Conservation (phyloP, 2,329 filamentous ascomycete species). For the Cadophora malorum region DNA sequence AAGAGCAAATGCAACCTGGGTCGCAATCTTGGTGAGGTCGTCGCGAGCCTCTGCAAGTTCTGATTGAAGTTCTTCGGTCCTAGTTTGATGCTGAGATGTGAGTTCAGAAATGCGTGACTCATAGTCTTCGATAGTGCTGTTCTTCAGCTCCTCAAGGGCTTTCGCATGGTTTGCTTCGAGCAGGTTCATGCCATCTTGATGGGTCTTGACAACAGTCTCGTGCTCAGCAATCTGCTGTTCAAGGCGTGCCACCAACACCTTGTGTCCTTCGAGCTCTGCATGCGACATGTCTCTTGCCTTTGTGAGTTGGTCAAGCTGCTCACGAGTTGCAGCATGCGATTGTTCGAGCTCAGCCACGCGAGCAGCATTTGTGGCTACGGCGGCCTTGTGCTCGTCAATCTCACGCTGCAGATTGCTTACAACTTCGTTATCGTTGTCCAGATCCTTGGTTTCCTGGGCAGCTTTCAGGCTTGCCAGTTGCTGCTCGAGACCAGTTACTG, state of each 20-base stretch:
- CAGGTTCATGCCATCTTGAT: constrained; percentile 58
- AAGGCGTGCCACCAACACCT: constrained; percentile 57
- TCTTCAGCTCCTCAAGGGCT: constrained; percentile 56
- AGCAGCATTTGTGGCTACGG: constrained; percentile 70
- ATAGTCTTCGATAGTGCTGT: constrained; percentile 59
- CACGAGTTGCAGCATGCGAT: constrained; percentile 68
- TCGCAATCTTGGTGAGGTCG: constrained; percentile 68
- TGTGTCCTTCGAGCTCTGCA: constrained; percentile 51
- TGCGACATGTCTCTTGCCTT: constrained; percentile 58
- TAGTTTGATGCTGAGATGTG: constrained; percentile 65
- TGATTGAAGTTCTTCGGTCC: constrained; percentile 60
- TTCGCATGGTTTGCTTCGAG: constrained; percentile 58
- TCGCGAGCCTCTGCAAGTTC: constrained; percentile 71
- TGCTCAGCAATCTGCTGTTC: constrained; percentile 66
- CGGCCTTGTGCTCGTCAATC: constrained; percentile 80
- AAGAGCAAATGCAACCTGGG: constrained; percentile 65
- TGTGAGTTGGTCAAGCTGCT: constrained; percentile 71
- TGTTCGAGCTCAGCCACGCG: constrained; percentile 78
- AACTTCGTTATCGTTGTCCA: constrained; percentile 63
- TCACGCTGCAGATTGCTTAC: constrained; percentile 71
- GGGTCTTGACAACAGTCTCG: constrained; percentile 60
- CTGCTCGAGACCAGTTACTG: constrained; percentile 74
- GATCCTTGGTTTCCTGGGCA: constrained; percentile 53
- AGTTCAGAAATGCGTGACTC: constrained; percentile 64
- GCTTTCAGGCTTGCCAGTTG: constrained; percentile 51